Evolutionary conservation across 257 asterid species (phyloP).

Genomic region (Leptodermis oblonga): DNA sequence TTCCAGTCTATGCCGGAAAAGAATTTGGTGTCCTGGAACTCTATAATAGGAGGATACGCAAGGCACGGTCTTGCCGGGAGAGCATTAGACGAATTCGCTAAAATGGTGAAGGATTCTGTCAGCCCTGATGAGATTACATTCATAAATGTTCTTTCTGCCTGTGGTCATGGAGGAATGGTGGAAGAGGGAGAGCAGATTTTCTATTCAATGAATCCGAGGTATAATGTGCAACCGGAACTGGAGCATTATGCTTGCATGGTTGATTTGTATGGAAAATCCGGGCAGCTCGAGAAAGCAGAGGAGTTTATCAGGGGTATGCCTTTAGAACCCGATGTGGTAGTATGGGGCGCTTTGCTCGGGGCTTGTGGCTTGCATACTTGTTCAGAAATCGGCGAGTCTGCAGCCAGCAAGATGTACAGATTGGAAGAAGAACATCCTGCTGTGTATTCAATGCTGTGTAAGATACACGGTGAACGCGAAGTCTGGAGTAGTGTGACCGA

Average conservation of each 20-base stretch:
- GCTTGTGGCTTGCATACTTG: slow-evolving; percentile 64
- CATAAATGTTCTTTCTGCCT: slow-evolving; percentile 62
- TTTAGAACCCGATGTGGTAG: slow-evolving; percentile 65
- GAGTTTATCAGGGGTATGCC: slow-evolving; percentile 55
- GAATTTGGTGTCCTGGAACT: slow-evolving; percentile 72
- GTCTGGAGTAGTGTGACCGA: slow-evolving; percentile 32
- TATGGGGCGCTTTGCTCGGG: slow-evolving; percentile 76
- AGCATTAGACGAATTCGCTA: slow-evolving; percentile 56
- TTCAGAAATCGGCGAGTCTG: slow-evolving; percentile 46
- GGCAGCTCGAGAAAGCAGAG: slow-evolving; percentile 62
- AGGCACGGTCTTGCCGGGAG: slow-evolving; percentile 55
- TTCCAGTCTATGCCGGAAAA: slow-evolving; percentile 41
- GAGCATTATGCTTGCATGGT: slow-evolving; percentile 86
- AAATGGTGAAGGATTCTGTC: slow-evolving; percentile 38
- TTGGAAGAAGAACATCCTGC: slow-evolving; percentile 68
- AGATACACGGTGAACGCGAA: slow-evolving; percentile 52
- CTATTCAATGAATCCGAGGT: slow-evolving; percentile 36
- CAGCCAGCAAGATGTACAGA: slow-evolving; percentile 47
- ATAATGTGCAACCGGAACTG: slow-evolving; percentile 42
- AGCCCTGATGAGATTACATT: slow-evolving; percentile 61
- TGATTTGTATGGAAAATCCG: slow-evolving; percentile 68
- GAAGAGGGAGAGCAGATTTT: slow-evolving; percentile 62
- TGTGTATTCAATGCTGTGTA: slow-evolving; percentile 40
- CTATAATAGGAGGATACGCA: slow-evolving; percentile 66
- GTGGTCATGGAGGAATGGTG: slow-evolving; percentile 73